Evolutionary conservation across 306 rosid genomes (phyloP), one percentile per base, ranked within the genome.

Genomic region (Cercis canadensis): DNA sequence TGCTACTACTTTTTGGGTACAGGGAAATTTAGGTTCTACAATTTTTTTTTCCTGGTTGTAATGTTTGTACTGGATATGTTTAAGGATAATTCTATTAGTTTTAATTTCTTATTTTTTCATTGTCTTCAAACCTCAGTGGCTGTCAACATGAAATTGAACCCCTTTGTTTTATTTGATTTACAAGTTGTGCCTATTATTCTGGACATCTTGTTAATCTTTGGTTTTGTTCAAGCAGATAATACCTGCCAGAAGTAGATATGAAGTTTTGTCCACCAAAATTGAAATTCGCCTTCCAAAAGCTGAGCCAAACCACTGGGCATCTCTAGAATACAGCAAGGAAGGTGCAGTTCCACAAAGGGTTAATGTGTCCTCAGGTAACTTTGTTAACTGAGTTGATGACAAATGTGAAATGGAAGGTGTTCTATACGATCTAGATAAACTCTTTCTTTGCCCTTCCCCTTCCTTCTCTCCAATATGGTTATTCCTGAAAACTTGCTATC

Each of bases 231-330:
- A 73, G 66, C 88, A 92, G 97, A 90, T 92, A 53, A 60, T 82
- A 70, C 88, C 92, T 43, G 83, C 82, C 29, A 69, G 73, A 70
- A 82, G 93, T 79, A 82, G 82, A 63, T 82, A 69, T 63, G 80
- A 61, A 1, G 87, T 90, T 71, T 72, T 90, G 72, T 63, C 84
- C 41, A 92, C 98, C 37, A 92, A 92, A 88, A 61, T 92, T 83
- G 96, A 92, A 83, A 85, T 92, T 52, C 89, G 76, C 68, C 89
- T 92, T 37, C 86, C 74, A n/a, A 92, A 92, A 83, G 92, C 84
- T 18, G 97, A 90, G 57, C 41, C 64, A 47, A 47, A 82, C 69
- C 74, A 64, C 0, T 92, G 98, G 98, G 14, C 68, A 8, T 66
- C 88, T 56, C 97, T 92, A 6, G 97, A 92, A 78, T 90, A 75